phyloP scores from a whole-genome alignment of 768 basidiomycete species.

The Pisolithus sp. region DNA sequence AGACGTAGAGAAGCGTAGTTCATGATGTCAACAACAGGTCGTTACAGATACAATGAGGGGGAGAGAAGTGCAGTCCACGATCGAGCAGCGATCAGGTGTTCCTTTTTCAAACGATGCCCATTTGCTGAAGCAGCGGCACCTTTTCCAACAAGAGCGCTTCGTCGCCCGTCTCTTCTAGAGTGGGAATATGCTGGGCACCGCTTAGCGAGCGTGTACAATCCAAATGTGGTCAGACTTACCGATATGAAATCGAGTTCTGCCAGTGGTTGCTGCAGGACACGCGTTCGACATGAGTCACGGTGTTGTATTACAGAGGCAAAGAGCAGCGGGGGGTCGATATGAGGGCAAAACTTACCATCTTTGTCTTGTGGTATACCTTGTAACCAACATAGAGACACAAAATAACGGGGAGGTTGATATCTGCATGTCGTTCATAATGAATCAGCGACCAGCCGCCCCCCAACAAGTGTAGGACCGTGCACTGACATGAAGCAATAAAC shows the following conservation, averaged over 20 bases:
- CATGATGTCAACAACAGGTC: no score
- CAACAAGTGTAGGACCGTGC: background rate
- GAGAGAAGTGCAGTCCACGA: no score
- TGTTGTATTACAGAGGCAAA: background rate
- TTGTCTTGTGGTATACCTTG: constrained; percentile 29
- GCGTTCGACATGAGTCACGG: background rate
- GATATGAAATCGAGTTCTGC: constrained; percentile 68
- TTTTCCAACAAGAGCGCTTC: constrained; percentile 11
- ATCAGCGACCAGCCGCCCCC: background rate
- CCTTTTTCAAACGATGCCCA: background rate
- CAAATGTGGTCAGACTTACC: constrained; percentile 27
- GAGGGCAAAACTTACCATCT: constrained; percentile 9
- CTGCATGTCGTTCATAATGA: constrained; percentile 8
- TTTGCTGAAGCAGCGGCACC: background rate
- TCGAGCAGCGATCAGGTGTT: no score
- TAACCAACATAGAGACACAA: constrained; percentile 38
- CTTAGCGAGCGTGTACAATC: background rate
- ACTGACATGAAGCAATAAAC: constrained; percentile 41
- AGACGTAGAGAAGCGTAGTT: no score
- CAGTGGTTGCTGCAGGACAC: constrained; percentile 9
- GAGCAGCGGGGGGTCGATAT: no score
- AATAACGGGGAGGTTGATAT: constrained; percentile 39
- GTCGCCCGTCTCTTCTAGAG: constrained; percentile 60
- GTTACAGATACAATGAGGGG: no score
- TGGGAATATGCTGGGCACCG: constrained; percentile 51